phyloP scores from a whole-genome alignment of 352 stramenopile genomes.

The Globisporangium alternatum region DNA sequence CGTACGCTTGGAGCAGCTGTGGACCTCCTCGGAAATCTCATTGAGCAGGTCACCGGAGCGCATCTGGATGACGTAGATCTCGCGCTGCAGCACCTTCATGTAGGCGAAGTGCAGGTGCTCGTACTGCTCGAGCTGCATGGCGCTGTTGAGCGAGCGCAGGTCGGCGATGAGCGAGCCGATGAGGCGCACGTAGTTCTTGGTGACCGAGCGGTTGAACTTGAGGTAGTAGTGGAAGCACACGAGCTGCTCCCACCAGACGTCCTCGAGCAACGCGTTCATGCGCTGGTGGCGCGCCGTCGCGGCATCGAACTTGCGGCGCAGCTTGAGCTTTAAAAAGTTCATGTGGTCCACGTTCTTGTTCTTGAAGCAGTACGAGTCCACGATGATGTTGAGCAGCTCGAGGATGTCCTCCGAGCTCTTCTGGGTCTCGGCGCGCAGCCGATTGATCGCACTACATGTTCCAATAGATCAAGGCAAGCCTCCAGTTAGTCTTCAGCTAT shows the following conservation, averaged over 20 bases:
- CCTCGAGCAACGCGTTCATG: slow-evolving; percentile 58
- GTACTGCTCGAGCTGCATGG: slow-evolving; percentile 81
- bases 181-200: slow-evolving; percentile 64
- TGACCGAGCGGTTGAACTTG: slow-evolving; percentile 69
- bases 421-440: slow-evolving; percentile 46
- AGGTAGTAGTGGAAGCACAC: slow-evolving; percentile 63
- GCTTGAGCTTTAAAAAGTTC: slow-evolving; percentile 74
- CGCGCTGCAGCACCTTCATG: slow-evolving; percentile 76
- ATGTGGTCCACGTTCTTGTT: slow-evolving; percentile 85
- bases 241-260: slow-evolving; percentile 84
- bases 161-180: slow-evolving; percentile 64
- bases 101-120: slow-evolving; percentile 65
- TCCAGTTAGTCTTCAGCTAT: background rate
- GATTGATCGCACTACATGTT: slow-evolving; percentile 46
- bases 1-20: slow-evolving; percentile 45
- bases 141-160: slow-evolving; percentile 64
- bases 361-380: slow-evolving; percentile 87
- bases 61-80: slow-evolving; percentile 81
- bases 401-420: slow-evolving; percentile 53
- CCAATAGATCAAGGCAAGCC: background rate
- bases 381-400: slow-evolving; percentile 76
- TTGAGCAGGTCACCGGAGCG: slow-evolving; percentile 57
- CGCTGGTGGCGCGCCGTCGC: slow-evolving; percentile 42
- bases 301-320: slow-evolving; percentile 69
- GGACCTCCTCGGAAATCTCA: slow-evolving; percentile 64